Evolutionary conservation across 192 early-diverging fungal species (phyloP), one percentile per base, ranked within the genome.

Genomic region (Backusella parvicylindrica): DNA sequence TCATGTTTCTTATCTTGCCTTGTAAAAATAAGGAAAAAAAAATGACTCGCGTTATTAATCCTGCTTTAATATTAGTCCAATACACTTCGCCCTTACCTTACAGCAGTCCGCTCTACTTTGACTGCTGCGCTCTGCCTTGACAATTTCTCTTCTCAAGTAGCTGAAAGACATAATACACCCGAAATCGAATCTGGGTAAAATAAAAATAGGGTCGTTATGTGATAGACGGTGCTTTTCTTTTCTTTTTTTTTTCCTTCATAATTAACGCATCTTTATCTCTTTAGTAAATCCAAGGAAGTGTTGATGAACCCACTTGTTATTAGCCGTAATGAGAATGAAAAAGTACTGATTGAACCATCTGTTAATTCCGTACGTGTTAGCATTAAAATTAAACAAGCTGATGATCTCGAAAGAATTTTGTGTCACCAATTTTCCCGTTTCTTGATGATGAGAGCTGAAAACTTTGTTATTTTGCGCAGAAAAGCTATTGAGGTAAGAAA

Each of bases 341-440:
- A 91, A 64, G 95, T 97, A n/a, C 80, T 96, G 47, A 92, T 99
- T 75, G 97, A 99, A 79, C 84, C 91, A 67, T 93, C 92, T 76
- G 90, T 99, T 82, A 99, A 99, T 87, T 95, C 96, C 4, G 81
- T 99, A 65, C 95, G 97, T 64, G 84, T 99, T 72, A 93, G 90
- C 78, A 99, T 99, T 75, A 92, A 92, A 31, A 96, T 99, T 81
- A 99, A 99, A 82, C 96, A 99, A 84, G 95, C 96, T 3, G 96
- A 99, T 84, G 97, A 99, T 56, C 94, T 97, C 67, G 97, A 99
- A 79, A 85, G 92, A 21, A 95, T 99, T 69, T 75, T 99, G 74
- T 93, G 93, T 67, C 96, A 98, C 87, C 95, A 97, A 82, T 97
- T 99, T 75, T 96, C 96, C n/a, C 89, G 97, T 49, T 99, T 99